A percentile compares a stretch with the other conserved stretches of the same genome.
Evolutionary conservation across 768 basidiomycete species (phyloP).

Genomic region (Mycena amicta): DNA sequence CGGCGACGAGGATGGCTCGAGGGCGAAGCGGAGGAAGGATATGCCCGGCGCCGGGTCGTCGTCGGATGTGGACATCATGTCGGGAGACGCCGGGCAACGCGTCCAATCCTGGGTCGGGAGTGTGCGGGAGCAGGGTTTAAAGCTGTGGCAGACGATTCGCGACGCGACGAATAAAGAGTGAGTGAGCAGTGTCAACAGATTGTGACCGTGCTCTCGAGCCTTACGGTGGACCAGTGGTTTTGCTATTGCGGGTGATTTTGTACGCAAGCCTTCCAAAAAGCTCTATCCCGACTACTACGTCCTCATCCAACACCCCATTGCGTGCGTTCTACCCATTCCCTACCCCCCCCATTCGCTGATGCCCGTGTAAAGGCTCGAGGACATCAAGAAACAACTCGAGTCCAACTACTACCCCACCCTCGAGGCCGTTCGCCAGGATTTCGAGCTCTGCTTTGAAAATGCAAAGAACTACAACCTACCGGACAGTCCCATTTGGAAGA

Average conservation of each 20-base stretch:
- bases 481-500: conserved; percentile 76
- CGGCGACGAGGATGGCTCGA: conserved; percentile 36
- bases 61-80: conserved; percentile 45
- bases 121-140: conserved; percentile 68
- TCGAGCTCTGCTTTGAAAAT: conserved; percentile 79
- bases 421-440: conserved; percentile 67
- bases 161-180: conserved; percentile 88
- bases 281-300: conserved; percentile 87
- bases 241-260: conserved; percentile 63
- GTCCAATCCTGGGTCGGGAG: conserved; percentile 32
- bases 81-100: conserved; percentile 34
- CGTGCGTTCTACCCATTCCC: conserved; percentile 26
- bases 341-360: too few species aligned
- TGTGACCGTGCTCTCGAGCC: conserved; percentile 22
- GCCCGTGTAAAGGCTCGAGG: conserved; percentile 52
- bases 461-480: conserved; percentile 82
- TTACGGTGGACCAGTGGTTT: conserved; percentile 71
- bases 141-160: conserved; percentile 77
- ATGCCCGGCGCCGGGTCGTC: conserved; percentile 35
- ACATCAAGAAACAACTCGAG: conserved; percentile 82
- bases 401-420: conserved; percentile 60
- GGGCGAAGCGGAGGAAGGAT: conserved; percentile 42
- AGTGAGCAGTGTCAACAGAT: conserved; percentile 49
- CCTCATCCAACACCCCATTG: conserved; percentile 79
- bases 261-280: conserved; percentile 70